Base-by-base conservation (phyloP, 768 basidiomycete species). In the Serendipita vermifera region DNA sequence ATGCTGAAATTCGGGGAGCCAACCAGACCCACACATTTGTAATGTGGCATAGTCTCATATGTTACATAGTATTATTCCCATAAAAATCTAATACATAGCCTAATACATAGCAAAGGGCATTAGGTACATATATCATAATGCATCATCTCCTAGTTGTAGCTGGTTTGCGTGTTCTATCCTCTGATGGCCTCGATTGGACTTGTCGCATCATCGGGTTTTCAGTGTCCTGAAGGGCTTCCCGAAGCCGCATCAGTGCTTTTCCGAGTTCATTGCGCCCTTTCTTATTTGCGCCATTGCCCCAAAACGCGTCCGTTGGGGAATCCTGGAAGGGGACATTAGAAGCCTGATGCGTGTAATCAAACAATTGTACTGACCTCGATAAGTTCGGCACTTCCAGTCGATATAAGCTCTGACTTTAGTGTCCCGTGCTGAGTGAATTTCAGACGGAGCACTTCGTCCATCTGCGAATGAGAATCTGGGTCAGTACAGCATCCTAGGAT, bases 401-500 rank as follows among this genome's bases (percentile, higher is more conserved):
- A 63, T 22, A 85, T 64, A 14, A 89, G 74, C 62, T 77, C 62
- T 20, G 58, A 58, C 33, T 79, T 76, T 55, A 89, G 65, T 29
- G 75, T 69, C 0, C 76, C 69, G 63, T 90, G 83, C 69, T 89
- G 87, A 46, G 69, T 74, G 62, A 89, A 82, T 64, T 90, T 90
- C 59, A 73, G 62, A 59, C 74, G 74, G 48, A 87, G 61, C 33
- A 82, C 83, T 5, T 82, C 77, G 38, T 83, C 78, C 79, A 86
- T 78, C 85, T 85, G 57, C 39, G 56, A 54, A 43, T 40, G n/a
- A 31, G 24, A 54, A 54, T 54, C 55, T 43, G 35, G 40, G 17
- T 3, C 38, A 26, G 36, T 32, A 29, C 54, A 57, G 11, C 22
- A 27, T 39, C 20, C 29, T 4, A 24, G 11, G 26, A 38, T 7